Evolutionary conservation across 371 early-diverging fungal species (phyloP).

Genomic region (Apophysomyces ossiformis): DNA sequence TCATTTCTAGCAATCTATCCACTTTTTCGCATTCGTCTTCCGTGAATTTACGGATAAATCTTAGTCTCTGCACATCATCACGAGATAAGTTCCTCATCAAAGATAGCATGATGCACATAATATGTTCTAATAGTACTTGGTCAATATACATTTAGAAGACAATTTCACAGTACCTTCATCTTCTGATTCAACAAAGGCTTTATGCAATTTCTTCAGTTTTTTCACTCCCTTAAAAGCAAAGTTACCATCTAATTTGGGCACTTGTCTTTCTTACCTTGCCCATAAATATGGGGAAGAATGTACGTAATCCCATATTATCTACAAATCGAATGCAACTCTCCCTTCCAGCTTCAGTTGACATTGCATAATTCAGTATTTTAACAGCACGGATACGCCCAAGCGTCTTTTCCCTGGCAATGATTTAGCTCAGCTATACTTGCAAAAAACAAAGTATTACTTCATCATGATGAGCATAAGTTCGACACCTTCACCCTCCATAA

Average conservation of each 20-base stretch:
- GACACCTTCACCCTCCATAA: conserved; percentile 85
- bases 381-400: conserved; percentile 82
- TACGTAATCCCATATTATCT: conserved; percentile 78
- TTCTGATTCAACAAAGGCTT: conserved; percentile 69
- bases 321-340: conserved; percentile 72
- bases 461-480: conserved; percentile 92
- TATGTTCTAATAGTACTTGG: conserved; percentile 63
- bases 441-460: conserved; percentile 49
- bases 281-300: conserved; percentile 83
- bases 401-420: conserved; percentile 68
- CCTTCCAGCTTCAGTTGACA: conserved; percentile 63
- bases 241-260: not conserved
- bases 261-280: conserved; percentile 48
- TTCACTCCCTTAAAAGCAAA: conserved; percentile 62
- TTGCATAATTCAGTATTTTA: conserved; percentile 86
- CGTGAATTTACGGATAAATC: conserved; percentile 84
- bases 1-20: conserved; percentile 78
- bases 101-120: conserved; percentile 80
- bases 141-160: not conserved
- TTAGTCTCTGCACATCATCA: conserved; percentile 65
- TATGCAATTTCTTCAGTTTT: conserved; percentile 68
- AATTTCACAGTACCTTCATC: conserved; percentile 62
- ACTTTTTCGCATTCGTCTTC: conserved; percentile 81
- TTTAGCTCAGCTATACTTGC: not conserved
- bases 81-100: conserved; percentile 65